Base-by-base conservation (phyloP, 2,329 filamentous ascomycete genomes). In the Fusarium scirpi region DNA sequence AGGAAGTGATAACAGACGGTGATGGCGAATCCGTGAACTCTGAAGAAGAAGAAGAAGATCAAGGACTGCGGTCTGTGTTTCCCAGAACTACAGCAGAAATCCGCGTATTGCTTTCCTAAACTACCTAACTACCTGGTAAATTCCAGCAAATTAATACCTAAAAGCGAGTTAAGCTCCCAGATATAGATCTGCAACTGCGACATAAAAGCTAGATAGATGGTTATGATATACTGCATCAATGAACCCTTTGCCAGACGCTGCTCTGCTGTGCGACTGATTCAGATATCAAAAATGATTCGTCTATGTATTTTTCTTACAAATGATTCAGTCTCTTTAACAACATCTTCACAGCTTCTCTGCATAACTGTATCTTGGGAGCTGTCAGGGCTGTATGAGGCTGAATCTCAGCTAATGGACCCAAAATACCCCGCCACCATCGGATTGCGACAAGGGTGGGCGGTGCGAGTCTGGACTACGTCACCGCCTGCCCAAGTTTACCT, bases 61-160 rank as follows among this genome's bases (percentile, higher is more conserved):
- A 79, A 10, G 53, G 59, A 7, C 54, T 80, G 20, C 74, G 78
- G 18, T 67, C 70, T 18, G 74, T 88, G 12, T 89, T 90, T 72
- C 88, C 88, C 0, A 83, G 89, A 51, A 90, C 88, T 7, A 85
- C 84, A 9, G 85, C 86, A 9, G 89, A 91, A 74, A 88, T 90
- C 32, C 82, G 86, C 25, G 87, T 90, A 32, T 73, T 90, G 47
- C 76, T 90, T 13, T 89, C 86, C 16, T 89, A 79, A 57, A 46
- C 10, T 22, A 38, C 12, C 18, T 38, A 11, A 11, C 34, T 38
- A 38, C 20, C 18, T 30, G 57, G 45, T 16, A 67, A 45, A 30
- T 41, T 48, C 38, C 25, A 56, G 41, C 30, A 25, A 27, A 52
- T 22, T 47, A 15, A 45, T 24, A 40, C 25, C 18, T 8, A 27